phyloP scores from a whole-genome alignment of 139 green algal genomes.

The Chlorella sorokiniana region DNA sequence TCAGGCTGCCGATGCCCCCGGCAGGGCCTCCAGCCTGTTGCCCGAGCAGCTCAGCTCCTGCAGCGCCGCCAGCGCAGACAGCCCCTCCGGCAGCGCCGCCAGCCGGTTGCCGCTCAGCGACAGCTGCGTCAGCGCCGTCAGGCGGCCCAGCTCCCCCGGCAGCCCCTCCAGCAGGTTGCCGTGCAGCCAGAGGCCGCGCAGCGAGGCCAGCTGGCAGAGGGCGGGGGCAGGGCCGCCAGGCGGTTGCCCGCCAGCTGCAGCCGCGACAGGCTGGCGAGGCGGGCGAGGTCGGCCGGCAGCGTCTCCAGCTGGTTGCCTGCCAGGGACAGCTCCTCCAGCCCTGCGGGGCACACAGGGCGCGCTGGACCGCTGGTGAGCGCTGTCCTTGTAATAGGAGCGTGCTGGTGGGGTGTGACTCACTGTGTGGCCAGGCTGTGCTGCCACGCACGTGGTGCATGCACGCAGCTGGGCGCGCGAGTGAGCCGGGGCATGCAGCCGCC shows the following conservation, averaged over 20 bases:
- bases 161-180: constrained; percentile 71
- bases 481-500: too few species aligned
- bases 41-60: constrained; percentile 57
- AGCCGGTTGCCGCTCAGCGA: constrained; percentile 64
- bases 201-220: constrained; percentile 53
- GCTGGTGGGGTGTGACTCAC: too few species aligned
- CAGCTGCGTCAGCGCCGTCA: constrained; percentile 59
- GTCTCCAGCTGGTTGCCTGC: constrained; percentile 61
- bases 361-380: background rate
- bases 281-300: constrained; percentile 52
- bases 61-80: constrained; percentile 48
- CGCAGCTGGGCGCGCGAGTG: too few species aligned
- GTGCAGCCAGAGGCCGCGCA: constrained; percentile 69
- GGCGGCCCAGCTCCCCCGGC: constrained; percentile 56
- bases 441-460: too few species aligned
- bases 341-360: constrained; percentile 6
- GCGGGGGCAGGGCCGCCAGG: constrained; percentile 54
- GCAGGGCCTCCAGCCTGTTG: constrained; percentile 67
- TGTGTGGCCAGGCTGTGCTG: background rate
- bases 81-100: constrained; percentile 39
- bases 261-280: constrained; percentile 52
- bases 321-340: constrained; percentile 70
- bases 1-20: constrained; percentile 51
- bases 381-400: background rate
- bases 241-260: constrained; percentile 80